phyloP scores from a whole-genome alignment of 2,329 filamentous ascomycete species.

The Emmonsiellopsis sp. region DNA sequence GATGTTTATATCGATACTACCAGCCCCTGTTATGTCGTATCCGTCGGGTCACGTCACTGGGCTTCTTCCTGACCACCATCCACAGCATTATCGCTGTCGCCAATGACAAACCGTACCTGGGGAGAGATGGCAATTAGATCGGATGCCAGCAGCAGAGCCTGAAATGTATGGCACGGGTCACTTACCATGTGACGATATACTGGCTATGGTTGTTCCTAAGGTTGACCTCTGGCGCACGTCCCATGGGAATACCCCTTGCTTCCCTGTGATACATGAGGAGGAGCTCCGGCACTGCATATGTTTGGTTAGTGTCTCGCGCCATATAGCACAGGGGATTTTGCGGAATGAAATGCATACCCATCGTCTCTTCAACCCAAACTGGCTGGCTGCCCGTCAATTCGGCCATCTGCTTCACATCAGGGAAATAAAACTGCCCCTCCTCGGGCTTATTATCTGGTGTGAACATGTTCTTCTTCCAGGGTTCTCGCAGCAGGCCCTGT shows the following conservation, averaged over 20 bases:
- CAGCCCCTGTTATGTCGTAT: constrained; percentile 69
- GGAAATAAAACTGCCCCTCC: constrained; percentile 84
- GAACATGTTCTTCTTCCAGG: constrained; percentile 97
- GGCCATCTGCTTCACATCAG: constrained; percentile 89
- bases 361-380: constrained; percentile 93
- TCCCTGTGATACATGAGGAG: constrained; percentile 67
- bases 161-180: constrained; percentile 9
- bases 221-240: constrained; percentile 79
- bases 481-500: constrained; percentile 75
- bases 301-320: constrained; percentile 10
- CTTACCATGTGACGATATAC: constrained; percentile 98
- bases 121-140: constrained; percentile 1
- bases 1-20: constrained; percentile 37
- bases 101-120: constrained; percentile 73
- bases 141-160: background rate
- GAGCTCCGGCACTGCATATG: constrained; percentile 60
- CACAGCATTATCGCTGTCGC: constrained; percentile 93
- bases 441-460: constrained; percentile 84
- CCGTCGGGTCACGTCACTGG: constrained; percentile 61
- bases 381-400: constrained; percentile 69
- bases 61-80: constrained; percentile 85
- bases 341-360: constrained; percentile 51
- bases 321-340: constrained; percentile 7
- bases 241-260: constrained; percentile 78
- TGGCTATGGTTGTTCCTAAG: constrained; percentile 93